Evolutionary conservation across 495 filamentous ascomycete genomes (phyloP).

Genomic region (Neurospora sp.): DNA sequence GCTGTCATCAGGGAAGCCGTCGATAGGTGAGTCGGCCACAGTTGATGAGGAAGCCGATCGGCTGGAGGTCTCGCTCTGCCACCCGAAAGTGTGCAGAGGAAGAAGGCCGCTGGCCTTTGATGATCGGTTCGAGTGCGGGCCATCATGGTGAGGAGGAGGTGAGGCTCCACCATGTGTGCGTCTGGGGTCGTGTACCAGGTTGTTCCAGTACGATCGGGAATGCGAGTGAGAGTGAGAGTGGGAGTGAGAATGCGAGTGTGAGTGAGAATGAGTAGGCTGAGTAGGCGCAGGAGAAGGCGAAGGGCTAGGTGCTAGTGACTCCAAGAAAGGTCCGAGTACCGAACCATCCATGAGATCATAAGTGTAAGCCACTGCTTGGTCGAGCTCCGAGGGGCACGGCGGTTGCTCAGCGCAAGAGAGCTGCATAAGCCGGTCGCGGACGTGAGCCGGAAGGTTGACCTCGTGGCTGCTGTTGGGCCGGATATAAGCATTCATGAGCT

Average conservation of each 20-base stretch:
- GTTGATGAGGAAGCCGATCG: slow-evolving; percentile 31
- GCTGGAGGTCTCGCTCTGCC: slow-evolving; percentile 19
- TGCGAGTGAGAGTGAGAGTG: neutral
- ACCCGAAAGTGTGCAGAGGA: slow-evolving; percentile 32
- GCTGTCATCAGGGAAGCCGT: slow-evolving; percentile 39
- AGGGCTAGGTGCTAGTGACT: slow-evolving; percentile 33
- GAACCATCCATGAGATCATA: slow-evolving; percentile 97
- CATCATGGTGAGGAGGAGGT: neutral
- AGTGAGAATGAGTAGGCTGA: slow-evolving; percentile 22
- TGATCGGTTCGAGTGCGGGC: slow-evolving; percentile 30
- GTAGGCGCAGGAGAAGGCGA: slow-evolving; percentile 10
- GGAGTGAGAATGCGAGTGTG: slow-evolving; percentile 4
- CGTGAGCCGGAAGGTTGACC: slow-evolving; percentile 82
- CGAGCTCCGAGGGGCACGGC: slow-evolving; percentile 67
- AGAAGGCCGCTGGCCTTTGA: slow-evolving; percentile 31
- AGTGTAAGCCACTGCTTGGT: slow-evolving; percentile 82
- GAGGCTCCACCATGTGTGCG: neutral
- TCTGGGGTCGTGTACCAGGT: neutral
- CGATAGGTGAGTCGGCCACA: slow-evolving; percentile 25
- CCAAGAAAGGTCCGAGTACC: slow-evolving; percentile 74
- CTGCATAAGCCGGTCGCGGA: slow-evolving; percentile 69
- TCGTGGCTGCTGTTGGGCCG: slow-evolving; percentile 71
- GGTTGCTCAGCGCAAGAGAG: slow-evolving; percentile 52
- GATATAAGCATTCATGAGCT: slow-evolving; percentile 65
- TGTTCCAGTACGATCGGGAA: neutral